Percentiles rank a stretch among this genome's conserved stretches.
phyloP scores from a whole-genome alignment of 2,329 filamentous ascomycete species.

The Stemphylium beticola region DNA sequence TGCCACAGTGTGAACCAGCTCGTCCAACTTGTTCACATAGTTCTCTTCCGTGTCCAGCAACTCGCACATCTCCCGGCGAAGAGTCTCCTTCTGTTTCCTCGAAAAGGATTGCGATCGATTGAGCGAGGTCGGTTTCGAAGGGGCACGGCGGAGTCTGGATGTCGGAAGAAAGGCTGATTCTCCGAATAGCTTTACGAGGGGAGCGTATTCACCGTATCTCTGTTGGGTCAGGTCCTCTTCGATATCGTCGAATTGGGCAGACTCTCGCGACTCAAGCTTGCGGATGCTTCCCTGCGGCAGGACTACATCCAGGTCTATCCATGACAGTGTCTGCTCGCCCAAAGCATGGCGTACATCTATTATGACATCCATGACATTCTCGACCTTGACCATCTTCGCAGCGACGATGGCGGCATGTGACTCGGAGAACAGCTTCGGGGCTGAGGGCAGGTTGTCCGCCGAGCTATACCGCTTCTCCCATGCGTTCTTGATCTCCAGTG shows the following conservation, averaged over 20 bases:
- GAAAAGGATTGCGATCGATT: conserved; percentile 80
- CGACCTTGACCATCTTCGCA: conserved; percentile 80
- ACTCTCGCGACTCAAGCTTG: conserved; percentile 53
- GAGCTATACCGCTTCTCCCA: conserved; percentile 64
- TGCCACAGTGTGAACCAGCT: conserved; percentile 81
- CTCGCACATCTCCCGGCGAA: conserved; percentile 88
- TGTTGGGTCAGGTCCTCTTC: conserved; percentile 71
- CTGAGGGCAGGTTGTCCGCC: conserved; percentile 65
- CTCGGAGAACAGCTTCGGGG: conserved; percentile 79
- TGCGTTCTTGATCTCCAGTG: conserved; percentile 74
- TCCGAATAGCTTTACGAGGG: conserved; percentile 79
- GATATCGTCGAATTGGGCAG: conserved; percentile 64
- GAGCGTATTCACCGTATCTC: conserved; percentile 79
- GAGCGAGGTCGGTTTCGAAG: conserved; percentile 82
- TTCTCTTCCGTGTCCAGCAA: conserved; percentile 91
- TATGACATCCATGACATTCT: conserved; percentile 76
- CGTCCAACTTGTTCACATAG: conserved; percentile 87
- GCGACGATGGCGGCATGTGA: conserved; percentile 92
- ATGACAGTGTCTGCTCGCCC: conserved; percentile 80
- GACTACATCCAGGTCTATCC: conserved; percentile 86
- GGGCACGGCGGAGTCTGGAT: conserved; percentile 80
- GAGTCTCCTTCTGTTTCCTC: conserved; percentile 79
- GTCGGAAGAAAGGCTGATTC: conserved; percentile 87
- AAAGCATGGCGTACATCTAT: conserved; percentile 76
- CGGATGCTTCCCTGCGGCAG: conserved; percentile 77